Evolutionary conservation across 257 asterid species (phyloP).

Genomic region (Rubia yunnanensis): DNA sequence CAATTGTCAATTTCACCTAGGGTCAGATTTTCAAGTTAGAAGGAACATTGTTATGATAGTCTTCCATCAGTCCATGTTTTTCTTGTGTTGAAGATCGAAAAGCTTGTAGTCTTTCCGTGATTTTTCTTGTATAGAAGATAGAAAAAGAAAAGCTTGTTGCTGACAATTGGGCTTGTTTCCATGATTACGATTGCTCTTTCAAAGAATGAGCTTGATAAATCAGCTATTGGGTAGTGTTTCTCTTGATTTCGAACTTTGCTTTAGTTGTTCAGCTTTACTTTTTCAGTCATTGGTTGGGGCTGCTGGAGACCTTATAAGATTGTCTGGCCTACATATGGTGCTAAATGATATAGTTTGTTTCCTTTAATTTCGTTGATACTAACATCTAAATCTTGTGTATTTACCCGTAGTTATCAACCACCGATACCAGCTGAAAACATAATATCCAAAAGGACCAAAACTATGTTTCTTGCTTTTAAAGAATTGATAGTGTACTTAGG

Average conservation of each 20-base stretch:
- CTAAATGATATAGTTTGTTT: too few species aligned
- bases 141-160: too few species aligned
- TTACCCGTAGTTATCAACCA: background rate
- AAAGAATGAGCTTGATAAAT: background rate
- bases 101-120: background rate
- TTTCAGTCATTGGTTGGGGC: background rate
- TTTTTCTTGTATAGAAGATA: too few species aligned
- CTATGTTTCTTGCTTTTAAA: background rate
- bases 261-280: too few species aligned
- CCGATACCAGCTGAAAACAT: background rate
- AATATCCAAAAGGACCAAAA: background rate
- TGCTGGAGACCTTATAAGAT: background rate
- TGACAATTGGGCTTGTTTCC: too few species aligned
- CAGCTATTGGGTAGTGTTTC: background rate
- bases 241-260: background rate
- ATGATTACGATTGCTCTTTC: background rate
- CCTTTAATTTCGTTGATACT: too few species aligned
- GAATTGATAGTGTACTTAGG: background rate
- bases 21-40: background rate
- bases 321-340: too few species aligned
- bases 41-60: background rate
- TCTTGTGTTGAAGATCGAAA: background rate
- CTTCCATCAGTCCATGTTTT: background rate
- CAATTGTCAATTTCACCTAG: background rate
- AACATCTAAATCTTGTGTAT: background rate